phyloP scores from a whole-genome alignment of 148 eudicot genomes.

The Rhododendron vialii region DNA sequence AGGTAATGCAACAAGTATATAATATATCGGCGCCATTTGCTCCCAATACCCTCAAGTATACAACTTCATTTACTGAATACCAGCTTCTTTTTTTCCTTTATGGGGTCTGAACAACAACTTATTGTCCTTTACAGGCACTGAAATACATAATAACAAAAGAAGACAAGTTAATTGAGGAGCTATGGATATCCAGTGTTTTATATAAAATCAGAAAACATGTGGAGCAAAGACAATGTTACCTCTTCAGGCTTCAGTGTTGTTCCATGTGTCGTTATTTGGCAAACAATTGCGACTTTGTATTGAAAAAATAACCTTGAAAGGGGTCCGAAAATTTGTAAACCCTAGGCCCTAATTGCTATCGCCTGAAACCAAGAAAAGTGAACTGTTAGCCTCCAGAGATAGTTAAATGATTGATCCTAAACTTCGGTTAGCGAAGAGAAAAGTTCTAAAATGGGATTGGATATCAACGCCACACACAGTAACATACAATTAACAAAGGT shows the following conservation, averaged over 20 bases:
- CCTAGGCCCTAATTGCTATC: background rate
- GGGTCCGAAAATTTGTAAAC: background rate
- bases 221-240: background rate
- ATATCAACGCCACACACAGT: background rate
- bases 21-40: slow-evolving; percentile 69
- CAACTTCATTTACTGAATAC: slow-evolving; percentile 29
- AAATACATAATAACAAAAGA: background rate
- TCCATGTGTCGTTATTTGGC: background rate
- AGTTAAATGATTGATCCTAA: background rate
- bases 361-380: background rate
- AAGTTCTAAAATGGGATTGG: background rate
- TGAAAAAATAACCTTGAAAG: background rate
- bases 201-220: background rate
- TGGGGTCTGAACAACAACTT: background rate
- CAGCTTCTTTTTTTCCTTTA: slow-evolving; percentile 1
- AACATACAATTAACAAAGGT: background rate
- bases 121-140: background rate
- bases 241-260: slow-evolving; percentile 2
- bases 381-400: background rate
- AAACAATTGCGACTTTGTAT: background rate
- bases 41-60: slow-evolving; percentile 10
- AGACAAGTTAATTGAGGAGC: background rate
- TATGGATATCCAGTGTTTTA: background rate
- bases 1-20: slow-evolving; percentile 74
- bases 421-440: background rate